A percentile compares a stretch with the other conserved stretches of the same genome.
phyloP scores from a whole-genome alignment of 306 rosid species.

The Ziziphus jujuba region DNA sequence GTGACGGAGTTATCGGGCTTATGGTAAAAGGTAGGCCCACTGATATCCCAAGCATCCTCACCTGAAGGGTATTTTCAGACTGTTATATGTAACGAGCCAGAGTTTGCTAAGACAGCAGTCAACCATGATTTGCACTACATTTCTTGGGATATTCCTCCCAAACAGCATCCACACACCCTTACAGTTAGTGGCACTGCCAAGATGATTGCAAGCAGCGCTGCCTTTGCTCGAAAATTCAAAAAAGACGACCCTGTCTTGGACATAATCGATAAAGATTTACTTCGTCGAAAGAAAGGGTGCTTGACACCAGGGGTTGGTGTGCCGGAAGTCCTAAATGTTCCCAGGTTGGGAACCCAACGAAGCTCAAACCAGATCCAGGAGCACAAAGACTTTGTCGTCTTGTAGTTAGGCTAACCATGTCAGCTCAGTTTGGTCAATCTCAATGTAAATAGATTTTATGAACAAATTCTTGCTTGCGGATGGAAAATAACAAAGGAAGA shows the following conservation, averaged over 20 bases:
- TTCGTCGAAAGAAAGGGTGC: conserved; percentile 42
- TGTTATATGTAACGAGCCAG: conserved; percentile 79
- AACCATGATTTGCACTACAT: conserved; percentile 84
- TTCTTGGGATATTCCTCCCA: conserved; percentile 86
- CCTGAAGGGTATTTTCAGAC: conserved; percentile 98
- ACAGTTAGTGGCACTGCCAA: conserved; percentile 58
- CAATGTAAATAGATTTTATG: conserved; percentile 66
- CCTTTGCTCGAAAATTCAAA: conserved; percentile 77
- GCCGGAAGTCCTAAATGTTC: conserved; percentile 70
- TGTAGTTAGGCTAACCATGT: conserved; percentile 27
- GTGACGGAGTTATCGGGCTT: no score
- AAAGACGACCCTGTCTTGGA: conserved; percentile 60
- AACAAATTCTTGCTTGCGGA: conserved; percentile 21
- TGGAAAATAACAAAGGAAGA: conserved; percentile 7
- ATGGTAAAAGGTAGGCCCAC: no score
- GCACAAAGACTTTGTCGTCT: conserved; percentile 60
- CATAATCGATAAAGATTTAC: conserved; percentile 55
- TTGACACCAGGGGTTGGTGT: conserved; percentile 95
- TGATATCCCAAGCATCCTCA: no score
- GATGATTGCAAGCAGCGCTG: conserved; percentile 75
- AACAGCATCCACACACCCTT: conserved; percentile 86
- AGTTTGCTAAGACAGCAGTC: conserved; percentile 60
- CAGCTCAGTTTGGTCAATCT: conserved; percentile 48
- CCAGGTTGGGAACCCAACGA: conserved; percentile 59
- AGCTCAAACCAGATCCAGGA: conserved; percentile 74